These are phyloP conservation scores for Yarrowia sp. DNA, from an alignment of 805 yeast species.

Conservation along the genomic window DNA sequence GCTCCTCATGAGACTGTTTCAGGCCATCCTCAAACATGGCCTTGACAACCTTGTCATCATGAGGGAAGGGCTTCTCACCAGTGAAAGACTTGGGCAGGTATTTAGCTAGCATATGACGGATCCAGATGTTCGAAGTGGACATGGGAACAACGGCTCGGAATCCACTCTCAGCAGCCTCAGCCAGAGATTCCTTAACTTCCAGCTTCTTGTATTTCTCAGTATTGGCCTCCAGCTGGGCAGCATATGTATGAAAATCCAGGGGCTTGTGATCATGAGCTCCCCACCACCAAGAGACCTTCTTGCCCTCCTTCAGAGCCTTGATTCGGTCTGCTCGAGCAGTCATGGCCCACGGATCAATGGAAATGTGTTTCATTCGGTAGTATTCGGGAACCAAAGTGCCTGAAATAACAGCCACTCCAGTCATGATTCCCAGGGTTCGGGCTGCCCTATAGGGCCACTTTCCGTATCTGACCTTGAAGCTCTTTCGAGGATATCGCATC, in stretches of 20 bases:
- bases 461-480: conserved; percentile 5
- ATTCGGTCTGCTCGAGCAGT: conserved; percentile 65
- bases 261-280: conserved; percentile 36
- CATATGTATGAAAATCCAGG: neutral
- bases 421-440: neutral
- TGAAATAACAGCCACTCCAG: neutral
- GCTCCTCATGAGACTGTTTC: conserved; percentile 3
- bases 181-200: neutral
- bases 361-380: conserved; percentile 54
- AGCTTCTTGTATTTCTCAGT: neutral
- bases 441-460: conserved; percentile 11
- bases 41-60: too few species aligned
- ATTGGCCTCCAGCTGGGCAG: neutral
- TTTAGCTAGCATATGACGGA: neutral
- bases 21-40: neutral
- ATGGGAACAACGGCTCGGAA: neutral
- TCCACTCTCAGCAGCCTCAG: conserved; percentile 5
- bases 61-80: neutral
- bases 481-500: conserved; percentile 43
- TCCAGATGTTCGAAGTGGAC: too few species aligned
- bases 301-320: conserved; percentile 58
- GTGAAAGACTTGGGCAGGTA: neutral
- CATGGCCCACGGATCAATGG: conserved; percentile 72
- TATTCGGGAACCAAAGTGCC: conserved; percentile 56
- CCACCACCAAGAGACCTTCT: conserved; percentile 63